A percentile compares a stretch with the other conserved stretches of the same genome.
phyloP scores from a whole-genome alignment of 1,139 yeast species.

The Torulaspora pretoriensis region DNA sequence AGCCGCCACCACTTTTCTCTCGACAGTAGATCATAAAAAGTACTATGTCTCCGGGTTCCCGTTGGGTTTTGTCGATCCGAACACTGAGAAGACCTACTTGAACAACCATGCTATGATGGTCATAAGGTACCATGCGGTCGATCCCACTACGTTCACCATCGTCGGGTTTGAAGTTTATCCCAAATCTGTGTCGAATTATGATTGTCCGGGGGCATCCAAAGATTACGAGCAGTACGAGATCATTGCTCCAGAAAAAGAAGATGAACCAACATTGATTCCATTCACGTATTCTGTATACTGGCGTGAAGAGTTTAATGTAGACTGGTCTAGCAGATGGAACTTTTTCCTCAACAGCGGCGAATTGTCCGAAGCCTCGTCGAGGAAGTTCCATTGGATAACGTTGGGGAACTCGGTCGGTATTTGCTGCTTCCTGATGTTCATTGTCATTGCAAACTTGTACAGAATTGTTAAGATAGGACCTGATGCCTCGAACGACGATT shows the following conservation, averaged over 20 bases:
- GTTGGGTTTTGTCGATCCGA: conserved; percentile 58
- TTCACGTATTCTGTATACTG: conserved; percentile 85
- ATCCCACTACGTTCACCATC: conserved; percentile 50
- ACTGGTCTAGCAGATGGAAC: conserved; percentile 73
- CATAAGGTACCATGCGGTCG: conserved; percentile 63
- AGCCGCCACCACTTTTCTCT: conserved; percentile 80
- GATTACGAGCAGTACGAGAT: conserved; percentile 54
- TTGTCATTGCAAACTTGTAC: conserved; percentile 21
- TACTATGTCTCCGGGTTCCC: conserved; percentile 88
- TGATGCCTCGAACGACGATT: conserved; percentile 6
- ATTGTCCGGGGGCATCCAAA: conserved; percentile 67
- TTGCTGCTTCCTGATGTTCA: conserved; percentile 21
- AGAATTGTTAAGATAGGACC: conserved; percentile 11
- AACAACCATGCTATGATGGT: conserved; percentile 82
- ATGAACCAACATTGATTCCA: conserved; percentile 48
- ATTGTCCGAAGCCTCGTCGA: conserved; percentile 19
- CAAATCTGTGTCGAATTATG: conserved; percentile 62
- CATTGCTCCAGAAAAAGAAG: conserved; percentile 33
- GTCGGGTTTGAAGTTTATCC: conserved; percentile 94
- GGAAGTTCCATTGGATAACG: conserved; percentile 31
- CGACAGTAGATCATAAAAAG: conserved; percentile 54
- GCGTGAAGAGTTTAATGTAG: conserved; percentile 71
- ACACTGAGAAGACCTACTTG: conserved; percentile 51
- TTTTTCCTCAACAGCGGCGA: conserved; percentile 59
- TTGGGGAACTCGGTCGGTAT: conserved; percentile 29